Percentiles rank a stretch among this genome's conserved stretches.
Conservation (phyloP, 139 green algal genomes). For the Chlamydomonas sp. region DNA sequence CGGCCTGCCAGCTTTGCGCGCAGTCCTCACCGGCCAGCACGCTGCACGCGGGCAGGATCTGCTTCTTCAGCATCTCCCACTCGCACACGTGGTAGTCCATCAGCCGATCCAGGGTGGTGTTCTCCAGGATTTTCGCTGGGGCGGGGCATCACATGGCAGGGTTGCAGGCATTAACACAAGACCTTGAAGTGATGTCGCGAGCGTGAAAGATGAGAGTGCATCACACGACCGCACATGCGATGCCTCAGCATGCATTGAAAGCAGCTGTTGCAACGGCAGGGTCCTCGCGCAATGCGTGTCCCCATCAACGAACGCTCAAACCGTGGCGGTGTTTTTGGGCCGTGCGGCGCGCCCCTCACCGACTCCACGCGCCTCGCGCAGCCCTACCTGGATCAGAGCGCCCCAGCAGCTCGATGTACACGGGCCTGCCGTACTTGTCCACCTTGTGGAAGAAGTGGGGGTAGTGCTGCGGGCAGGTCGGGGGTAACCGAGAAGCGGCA, state of each 20-base stretch:
- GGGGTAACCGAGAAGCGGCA: background rate
- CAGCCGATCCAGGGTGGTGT: conserved; percentile 48
- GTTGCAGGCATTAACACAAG: too few species aligned
- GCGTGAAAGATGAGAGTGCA: too few species aligned
- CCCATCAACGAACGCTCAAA: too few species aligned
- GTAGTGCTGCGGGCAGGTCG: conserved; percentile 19
- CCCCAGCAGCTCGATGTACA: conserved; percentile 64
- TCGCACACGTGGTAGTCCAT: conserved; percentile 56
- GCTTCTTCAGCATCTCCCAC: conserved; percentile 51
- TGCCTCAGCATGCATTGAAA: too few species aligned
- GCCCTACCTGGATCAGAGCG: conserved; percentile 8
- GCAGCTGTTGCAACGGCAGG: too few species aligned
- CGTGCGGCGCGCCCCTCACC: too few species aligned
- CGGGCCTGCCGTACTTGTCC: conserved; percentile 55
- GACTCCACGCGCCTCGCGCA: too few species aligned
- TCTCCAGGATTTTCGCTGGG: conserved; percentile 38
- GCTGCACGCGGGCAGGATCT: conserved; percentile 51
- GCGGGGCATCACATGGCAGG: too few species aligned
- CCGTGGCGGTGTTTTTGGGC: too few species aligned
- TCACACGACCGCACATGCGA: too few species aligned
- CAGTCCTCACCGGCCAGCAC: conserved; percentile 23
- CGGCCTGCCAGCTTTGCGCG: background rate
- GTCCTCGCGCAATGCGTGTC: too few species aligned
- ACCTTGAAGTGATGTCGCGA: too few species aligned
- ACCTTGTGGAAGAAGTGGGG: conserved; percentile 57